phyloP scores from a whole-genome alignment of 1,284 basidiomycete species.

The Leucoagaricus sp. region DNA sequence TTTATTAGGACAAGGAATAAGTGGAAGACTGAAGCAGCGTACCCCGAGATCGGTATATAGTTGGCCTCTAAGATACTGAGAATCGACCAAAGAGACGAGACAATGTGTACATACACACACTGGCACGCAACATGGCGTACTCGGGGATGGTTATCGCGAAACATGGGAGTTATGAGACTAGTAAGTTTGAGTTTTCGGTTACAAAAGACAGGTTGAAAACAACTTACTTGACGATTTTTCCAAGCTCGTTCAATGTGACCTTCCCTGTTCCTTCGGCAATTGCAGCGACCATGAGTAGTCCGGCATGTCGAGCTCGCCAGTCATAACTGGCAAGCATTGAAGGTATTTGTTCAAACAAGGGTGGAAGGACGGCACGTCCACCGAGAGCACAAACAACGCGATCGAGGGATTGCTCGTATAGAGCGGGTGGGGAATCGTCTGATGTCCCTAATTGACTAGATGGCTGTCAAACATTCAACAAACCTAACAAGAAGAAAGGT shows the following conservation, averaged over 20 bases:
- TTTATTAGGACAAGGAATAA: neutral
- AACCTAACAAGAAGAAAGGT: neutral
- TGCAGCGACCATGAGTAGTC: conserved; percentile 77
- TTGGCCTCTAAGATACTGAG: conserved; percentile 56
- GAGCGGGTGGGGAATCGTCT: conserved; percentile 71
- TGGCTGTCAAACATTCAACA: conserved; percentile 42
- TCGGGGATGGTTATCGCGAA: conserved; percentile 76
- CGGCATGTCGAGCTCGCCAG: conserved; percentile 81
- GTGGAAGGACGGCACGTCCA: conserved; percentile 68
- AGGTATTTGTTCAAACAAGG: conserved; percentile 75
- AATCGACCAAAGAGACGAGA: conserved; percentile 5
- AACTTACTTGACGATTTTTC: conserved; percentile 70
- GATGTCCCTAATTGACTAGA: conserved; percentile 55
- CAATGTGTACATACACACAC: conserved; percentile 64
- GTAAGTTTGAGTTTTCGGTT: too few species aligned
- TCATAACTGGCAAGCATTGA: conserved; percentile 77
- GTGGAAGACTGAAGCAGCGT: conserved; percentile 13
- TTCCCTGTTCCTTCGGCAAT: conserved; percentile 77
- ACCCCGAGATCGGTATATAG: conserved; percentile 84
- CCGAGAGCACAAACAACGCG: conserved; percentile 75
- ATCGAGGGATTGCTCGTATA: conserved; percentile 80
- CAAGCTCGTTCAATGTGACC: conserved; percentile 76
- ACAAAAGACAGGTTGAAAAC: neutral
- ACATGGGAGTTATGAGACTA: conserved; percentile 75
- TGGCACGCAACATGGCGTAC: conserved; percentile 86